Evolutionary conservation across 176 grass and related monocot species (phyloP).

Genomic region (Triticum turgidum): DNA sequence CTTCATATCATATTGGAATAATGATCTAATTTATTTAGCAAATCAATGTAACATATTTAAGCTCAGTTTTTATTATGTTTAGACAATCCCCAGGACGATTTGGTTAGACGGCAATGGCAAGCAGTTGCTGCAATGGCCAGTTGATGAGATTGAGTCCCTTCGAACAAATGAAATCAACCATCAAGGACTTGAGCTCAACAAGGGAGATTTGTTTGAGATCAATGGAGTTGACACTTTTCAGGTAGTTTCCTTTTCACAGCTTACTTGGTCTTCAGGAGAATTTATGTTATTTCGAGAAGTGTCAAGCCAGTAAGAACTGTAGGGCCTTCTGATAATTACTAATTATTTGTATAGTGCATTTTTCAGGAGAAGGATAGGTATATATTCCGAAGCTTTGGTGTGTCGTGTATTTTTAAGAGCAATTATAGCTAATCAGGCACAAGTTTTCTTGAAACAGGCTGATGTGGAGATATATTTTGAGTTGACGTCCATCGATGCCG

Average conservation of each 20-base stretch:
- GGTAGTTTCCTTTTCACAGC: neutral
- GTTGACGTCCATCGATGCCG: conserved; percentile 28
- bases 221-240: conserved; percentile 39
- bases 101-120: neutral
- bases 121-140: neutral
- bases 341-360: neutral
- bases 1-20: neutral
- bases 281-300: neutral
- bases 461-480: conserved; percentile 77
- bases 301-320: neutral
- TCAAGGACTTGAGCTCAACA: conserved; percentile 34
- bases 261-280: neutral
- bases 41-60: neutral
- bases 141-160: neutral
- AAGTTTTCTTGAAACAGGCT: conserved; percentile 44
- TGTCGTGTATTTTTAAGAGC: neutral
- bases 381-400: neutral
- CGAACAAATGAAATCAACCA: neutral
- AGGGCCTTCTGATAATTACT: neutral
- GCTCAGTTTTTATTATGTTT: neutral
- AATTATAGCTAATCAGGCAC: conserved; percentile 8
- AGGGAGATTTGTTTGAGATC: conserved; percentile 51
- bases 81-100: conserved; percentile 58
- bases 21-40: neutral
- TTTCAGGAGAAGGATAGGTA: neutral